A percentile compares a stretch with the other conserved stretches of the same genome.
phyloP scores from a whole-genome alignment of 2,329 filamentous ascomycete genomes.

The Gnomoniopsis smithogilvyi region DNA sequence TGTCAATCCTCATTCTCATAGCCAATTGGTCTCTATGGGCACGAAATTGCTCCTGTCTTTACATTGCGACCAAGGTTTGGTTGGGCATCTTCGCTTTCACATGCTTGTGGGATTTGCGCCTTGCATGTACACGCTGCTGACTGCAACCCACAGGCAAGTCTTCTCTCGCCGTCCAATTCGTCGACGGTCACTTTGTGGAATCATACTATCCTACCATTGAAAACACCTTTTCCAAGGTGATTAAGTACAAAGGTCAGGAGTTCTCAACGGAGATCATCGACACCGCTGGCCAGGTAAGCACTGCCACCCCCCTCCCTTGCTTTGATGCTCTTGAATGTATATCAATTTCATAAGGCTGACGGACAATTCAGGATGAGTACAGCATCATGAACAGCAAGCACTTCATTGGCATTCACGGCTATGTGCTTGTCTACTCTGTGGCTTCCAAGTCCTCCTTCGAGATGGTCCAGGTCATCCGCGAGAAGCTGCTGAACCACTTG shows the following conservation, averaged over 20 bases:
- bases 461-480: conserved; percentile 92
- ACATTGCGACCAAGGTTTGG: not conserved
- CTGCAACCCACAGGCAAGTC: conserved; percentile 71
- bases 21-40: not conserved
- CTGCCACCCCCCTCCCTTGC: not conserved
- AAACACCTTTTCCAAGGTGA: conserved; percentile 96
- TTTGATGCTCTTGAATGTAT: not conserved
- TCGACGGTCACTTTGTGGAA: conserved; percentile 97
- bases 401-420: conserved; percentile 98
- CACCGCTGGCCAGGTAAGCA: conserved; percentile 82
- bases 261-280: conserved; percentile 97
- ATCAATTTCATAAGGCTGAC: not conserved
- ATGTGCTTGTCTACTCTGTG: conserved; percentile 98
- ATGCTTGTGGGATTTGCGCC: conserved; percentile 11
- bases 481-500: conserved; percentile 95
- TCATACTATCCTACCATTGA: conserved; percentile 99
- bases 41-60: not conserved
- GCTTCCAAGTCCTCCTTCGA: conserved; percentile 92
- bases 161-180: conserved; percentile 93
- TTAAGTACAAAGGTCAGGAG: conserved; percentile 89
- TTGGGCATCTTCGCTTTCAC: conserved; percentile 11
- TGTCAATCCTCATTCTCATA: not conserved
- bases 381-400: conserved; percentile 98
- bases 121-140: conserved; percentile 3
- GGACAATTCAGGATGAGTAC: conserved; percentile 76